Evolutionary conservation across 805 yeast genomes (phyloP).

Genomic region (Candida methanosorbosa): DNA sequence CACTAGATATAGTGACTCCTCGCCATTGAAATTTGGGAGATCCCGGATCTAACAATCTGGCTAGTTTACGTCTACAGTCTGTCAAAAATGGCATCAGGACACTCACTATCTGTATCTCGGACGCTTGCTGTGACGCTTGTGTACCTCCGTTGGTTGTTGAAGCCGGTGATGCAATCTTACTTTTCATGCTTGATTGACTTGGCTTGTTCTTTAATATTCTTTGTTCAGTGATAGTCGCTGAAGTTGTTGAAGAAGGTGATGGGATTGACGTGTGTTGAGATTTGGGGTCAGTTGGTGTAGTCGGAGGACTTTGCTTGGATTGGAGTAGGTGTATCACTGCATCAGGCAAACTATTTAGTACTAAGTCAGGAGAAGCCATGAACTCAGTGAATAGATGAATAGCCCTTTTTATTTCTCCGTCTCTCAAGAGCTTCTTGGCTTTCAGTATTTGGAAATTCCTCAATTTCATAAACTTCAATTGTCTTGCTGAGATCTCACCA

Average conservation of each 20-base stretch:
- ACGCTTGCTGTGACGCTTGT: neutral
- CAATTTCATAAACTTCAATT: constrained; percentile 24
- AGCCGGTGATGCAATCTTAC: constrained; percentile 1
- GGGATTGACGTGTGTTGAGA: neutral
- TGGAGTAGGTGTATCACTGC: constrained; percentile 3
- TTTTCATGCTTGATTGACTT: constrained; percentile 6
- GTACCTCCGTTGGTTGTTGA: neutral
- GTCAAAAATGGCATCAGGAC: constrained; percentile 39
- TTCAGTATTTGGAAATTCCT: constrained; percentile 34
- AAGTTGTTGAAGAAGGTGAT: neutral
- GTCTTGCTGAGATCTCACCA: constrained; percentile 13
- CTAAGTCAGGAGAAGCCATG: constrained; percentile 51
- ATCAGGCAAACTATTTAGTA: constrained; percentile 38
- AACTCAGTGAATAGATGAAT: constrained; percentile 39
- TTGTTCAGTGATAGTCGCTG: neutral
- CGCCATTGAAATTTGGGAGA: constrained; percentile 34
- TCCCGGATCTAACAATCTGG: constrained; percentile 29
- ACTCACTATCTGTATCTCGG: constrained; percentile 17
- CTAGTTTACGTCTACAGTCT: constrained; percentile 42
- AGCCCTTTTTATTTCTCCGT: constrained; percentile 25
- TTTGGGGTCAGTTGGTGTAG: neutral
- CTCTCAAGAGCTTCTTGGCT: constrained; percentile 23
- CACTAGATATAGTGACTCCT: constrained; percentile 31
- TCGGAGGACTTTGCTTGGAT: neutral
- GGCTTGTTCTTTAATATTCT: neutral